phyloP scores from a whole-genome alignment of 306 rosid species.

The Prunus fruticosa region DNA sequence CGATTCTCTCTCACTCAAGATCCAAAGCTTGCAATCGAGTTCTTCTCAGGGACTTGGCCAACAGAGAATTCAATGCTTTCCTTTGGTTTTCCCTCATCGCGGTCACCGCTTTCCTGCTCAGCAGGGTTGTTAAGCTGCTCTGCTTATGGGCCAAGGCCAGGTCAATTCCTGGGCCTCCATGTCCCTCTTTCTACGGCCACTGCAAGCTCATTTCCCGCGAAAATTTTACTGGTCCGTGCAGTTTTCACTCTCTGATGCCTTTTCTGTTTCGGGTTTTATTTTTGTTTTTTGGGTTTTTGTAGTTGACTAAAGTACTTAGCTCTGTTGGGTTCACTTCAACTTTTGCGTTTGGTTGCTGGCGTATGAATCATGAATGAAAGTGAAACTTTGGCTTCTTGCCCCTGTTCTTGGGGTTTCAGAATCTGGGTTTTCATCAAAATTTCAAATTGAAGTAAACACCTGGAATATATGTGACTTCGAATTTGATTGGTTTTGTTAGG shows the following conservation, averaged over 20 bases:
- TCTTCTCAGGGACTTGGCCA: conserved; percentile 47
- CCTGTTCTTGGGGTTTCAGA: not conserved
- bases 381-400: not conserved
- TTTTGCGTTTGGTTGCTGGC: not conserved
- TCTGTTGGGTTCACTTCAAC: not conserved
- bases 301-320: not conserved
- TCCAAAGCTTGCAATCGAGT: conserved; percentile 22
- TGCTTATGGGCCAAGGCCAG: conserved; percentile 44
- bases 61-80: conserved; percentile 73
- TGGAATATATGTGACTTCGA: not conserved
- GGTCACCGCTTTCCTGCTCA: conserved; percentile 44
- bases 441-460: not conserved
- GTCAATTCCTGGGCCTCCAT: conserved; percentile 63
- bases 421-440: not conserved
- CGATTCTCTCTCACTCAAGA: conserved; percentile 31
- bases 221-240: conserved; percentile 45
- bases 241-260: not conserved
- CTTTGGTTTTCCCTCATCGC: conserved; percentile 56
- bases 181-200: conserved; percentile 57
- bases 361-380: not conserved
- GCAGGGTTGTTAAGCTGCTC: conserved; percentile 32
- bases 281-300: not conserved
- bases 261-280: not conserved
- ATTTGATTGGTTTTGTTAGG: not conserved
- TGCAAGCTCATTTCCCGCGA: conserved; percentile 44